Conservation (phyloP, 805 yeast genomes). For the Yarrowia yakushimensis region DNA sequence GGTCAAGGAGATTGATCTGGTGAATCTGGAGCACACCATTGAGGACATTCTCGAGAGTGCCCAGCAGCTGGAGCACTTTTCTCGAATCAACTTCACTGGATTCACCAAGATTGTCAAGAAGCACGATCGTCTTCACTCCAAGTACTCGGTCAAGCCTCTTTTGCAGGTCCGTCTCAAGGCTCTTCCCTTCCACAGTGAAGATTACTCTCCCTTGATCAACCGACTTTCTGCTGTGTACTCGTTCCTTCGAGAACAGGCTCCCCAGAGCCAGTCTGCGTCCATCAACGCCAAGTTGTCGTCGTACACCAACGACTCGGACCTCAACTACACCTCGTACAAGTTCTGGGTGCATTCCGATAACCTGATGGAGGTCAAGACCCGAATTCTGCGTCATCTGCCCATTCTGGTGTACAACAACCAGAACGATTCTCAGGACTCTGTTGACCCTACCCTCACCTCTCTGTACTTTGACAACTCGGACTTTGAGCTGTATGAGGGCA, state of each 20-base stretch:
- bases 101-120: slow-evolving; percentile 92
- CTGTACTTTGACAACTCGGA: slow-evolving; percentile 80
- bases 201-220: slow-evolving; percentile 85
- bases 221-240: slow-evolving; percentile 74
- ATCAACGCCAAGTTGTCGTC: slow-evolving; percentile 39
- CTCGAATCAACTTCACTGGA: slow-evolving; percentile 90
- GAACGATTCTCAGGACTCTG: slow-evolving; percentile 43
- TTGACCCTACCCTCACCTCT: slow-evolving; percentile 81
- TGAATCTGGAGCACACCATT: slow-evolving; percentile 58
- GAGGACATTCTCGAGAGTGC: slow-evolving; percentile 74
- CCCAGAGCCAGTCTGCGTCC: slow-evolving; percentile 38
- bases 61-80: slow-evolving; percentile 82
- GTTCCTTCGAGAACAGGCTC: slow-evolving; percentile 70
- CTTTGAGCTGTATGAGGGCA: slow-evolving; percentile 82
- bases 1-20: slow-evolving; percentile 46
- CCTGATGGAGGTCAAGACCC: slow-evolving; percentile 95
- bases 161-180: slow-evolving; percentile 81
- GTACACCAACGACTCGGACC: slow-evolving; percentile 37
- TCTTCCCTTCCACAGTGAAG: slow-evolving; percentile 91
- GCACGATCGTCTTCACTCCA: slow-evolving; percentile 86
- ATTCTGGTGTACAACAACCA: slow-evolving; percentile 69
- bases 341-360: slow-evolving; percentile 98
- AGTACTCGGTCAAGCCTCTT: slow-evolving; percentile 85
- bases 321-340: slow-evolving; percentile 56
- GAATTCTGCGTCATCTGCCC: slow-evolving; percentile 88